Conservation (phyloP, 2,329 filamentous ascomycete genomes). For the Corinectria fuckeliana region DNA sequence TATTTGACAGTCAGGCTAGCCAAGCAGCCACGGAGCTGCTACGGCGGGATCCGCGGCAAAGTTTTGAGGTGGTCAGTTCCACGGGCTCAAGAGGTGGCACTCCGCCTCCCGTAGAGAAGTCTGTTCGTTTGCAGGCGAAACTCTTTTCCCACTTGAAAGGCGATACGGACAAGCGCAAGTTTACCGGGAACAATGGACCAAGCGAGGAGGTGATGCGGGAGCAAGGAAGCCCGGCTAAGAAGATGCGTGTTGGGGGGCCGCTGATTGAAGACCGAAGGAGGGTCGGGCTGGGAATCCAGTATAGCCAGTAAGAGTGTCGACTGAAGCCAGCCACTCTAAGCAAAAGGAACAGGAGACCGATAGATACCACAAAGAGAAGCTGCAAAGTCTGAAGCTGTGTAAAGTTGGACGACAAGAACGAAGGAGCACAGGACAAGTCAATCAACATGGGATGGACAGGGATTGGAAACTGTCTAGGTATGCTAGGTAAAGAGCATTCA, state of each 20-base stretch:
- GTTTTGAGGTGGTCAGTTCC: conserved; percentile 57
- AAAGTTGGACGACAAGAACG: background rate
- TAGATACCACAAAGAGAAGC: conserved; percentile 7
- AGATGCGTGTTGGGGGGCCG: conserved; percentile 51
- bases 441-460: background rate
- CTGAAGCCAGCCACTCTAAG: background rate
- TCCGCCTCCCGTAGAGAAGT: conserved; percentile 51
- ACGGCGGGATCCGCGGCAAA: conserved; percentile 62
- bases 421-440: conserved; percentile 2
- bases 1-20: conserved; percentile 78
- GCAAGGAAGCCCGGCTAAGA: conserved; percentile 59
- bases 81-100: conserved; percentile 52
- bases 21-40: conserved; percentile 79
- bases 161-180: conserved; percentile 60
- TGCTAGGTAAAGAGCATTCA: background rate
- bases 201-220: conserved; percentile 44
- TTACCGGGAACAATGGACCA: conserved; percentile 42
- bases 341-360: background rate
- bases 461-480: background rate
- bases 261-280: conserved; percentile 46
- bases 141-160: conserved; percentile 54
- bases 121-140: conserved; percentile 58
- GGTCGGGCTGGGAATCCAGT: conserved; percentile 62
- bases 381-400: background rate
- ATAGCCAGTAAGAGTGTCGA: conserved; percentile 39